A percentile compares a stretch with the other conserved stretches of the same genome.
Evolutionary conservation across 2,329 filamentous ascomycete genomes (phyloP).

Genomic region (Fusarium ramigenum): DNA sequence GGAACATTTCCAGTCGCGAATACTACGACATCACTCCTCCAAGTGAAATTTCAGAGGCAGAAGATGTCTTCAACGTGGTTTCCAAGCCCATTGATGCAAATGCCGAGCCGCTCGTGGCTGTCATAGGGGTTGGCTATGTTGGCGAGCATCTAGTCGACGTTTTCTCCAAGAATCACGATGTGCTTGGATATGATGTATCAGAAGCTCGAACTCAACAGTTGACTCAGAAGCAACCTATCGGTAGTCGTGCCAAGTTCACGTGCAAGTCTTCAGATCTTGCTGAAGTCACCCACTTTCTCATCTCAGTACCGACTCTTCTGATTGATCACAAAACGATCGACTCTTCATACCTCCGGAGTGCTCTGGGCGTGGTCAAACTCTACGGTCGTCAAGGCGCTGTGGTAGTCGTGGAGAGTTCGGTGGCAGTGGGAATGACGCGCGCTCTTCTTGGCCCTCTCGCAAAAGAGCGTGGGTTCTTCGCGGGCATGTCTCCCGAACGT

Average conservation of each 20-base stretch:
- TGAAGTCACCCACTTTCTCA: slow-evolving; percentile 61
- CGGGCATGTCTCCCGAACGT: slow-evolving; percentile 62
- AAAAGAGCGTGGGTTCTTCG: slow-evolving; percentile 52
- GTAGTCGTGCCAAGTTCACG: slow-evolving; percentile 50
- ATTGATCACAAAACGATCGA: slow-evolving; percentile 58
- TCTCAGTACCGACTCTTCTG: slow-evolving; percentile 63
- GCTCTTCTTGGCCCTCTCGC: slow-evolving; percentile 58
- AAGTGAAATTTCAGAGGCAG: slow-evolving; percentile 44
- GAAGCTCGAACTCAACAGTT: slow-evolving; percentile 50
- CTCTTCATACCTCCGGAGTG: slow-evolving; percentile 56
- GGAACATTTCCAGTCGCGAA: slow-evolving; percentile 31
- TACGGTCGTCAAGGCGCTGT: slow-evolving; percentile 56
- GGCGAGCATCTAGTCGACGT: slow-evolving; percentile 58
- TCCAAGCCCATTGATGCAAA: slow-evolving; percentile 14
- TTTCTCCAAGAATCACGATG: slow-evolving; percentile 53
- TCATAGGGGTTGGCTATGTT: slow-evolving; percentile 64
- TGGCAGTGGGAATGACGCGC: slow-evolving; percentile 64
- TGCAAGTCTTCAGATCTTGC: slow-evolving; percentile 50
- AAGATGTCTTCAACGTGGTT: slow-evolving; percentile 22
- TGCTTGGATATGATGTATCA: slow-evolving; percentile 61
- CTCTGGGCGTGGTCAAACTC: slow-evolving; percentile 52
- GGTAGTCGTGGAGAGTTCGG: slow-evolving; percentile 63
- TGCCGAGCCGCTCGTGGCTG: slow-evolving; percentile 52
- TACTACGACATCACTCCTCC: slow-evolving; percentile 51
- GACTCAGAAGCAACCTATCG: slow-evolving; percentile 39